Conservation (phyloP, 2,329 filamentous ascomycete species). For the Orbilia quercus region DNA sequence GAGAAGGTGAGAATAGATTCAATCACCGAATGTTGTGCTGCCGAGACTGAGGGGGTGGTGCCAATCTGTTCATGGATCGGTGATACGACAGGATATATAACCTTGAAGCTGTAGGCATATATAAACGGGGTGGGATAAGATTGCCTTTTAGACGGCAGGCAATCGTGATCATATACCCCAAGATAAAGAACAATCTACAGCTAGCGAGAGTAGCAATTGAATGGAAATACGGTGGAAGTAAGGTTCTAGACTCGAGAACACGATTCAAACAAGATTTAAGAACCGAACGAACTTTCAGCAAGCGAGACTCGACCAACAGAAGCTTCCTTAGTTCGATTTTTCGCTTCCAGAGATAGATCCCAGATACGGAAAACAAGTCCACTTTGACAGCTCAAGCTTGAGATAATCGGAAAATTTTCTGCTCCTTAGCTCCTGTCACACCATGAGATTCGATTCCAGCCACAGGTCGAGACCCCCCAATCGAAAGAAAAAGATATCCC, state of each 20-base stretch:
- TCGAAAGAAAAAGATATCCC: conserved; percentile 4
- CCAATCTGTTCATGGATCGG: conserved; percentile 49
- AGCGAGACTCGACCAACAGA: no score
- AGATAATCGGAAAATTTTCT: conserved; percentile 25
- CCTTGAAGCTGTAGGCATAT: conserved; percentile 38
- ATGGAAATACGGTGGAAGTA: conserved; percentile 28
- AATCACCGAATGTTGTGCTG: conserved; percentile 49
- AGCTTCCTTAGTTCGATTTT: neutral
- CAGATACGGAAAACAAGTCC: conserved; percentile 8
- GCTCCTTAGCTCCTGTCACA: conserved; percentile 28
- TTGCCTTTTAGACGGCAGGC: neutral
- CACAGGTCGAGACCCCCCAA: conserved; percentile 22
- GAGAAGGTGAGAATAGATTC: no score
- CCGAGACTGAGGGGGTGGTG: conserved; percentile 21
- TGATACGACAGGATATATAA: conserved; percentile 19
- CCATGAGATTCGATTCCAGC: conserved; percentile 43
- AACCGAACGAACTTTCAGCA: no score
- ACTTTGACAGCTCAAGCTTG: conserved; percentile 28
- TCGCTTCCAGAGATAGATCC: conserved; percentile 14
- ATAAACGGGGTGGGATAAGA: conserved; percentile 18
- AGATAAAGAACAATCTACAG: conserved; percentile 30
- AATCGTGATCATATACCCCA: conserved; percentile 26
- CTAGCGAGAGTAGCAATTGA: conserved; percentile 23
- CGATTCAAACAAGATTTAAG: neutral
- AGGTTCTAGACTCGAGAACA: conserved; percentile 29